Base-by-base conservation (phyloP, 768 basidiomycete species). In the Tulasnella sp. region DNA sequence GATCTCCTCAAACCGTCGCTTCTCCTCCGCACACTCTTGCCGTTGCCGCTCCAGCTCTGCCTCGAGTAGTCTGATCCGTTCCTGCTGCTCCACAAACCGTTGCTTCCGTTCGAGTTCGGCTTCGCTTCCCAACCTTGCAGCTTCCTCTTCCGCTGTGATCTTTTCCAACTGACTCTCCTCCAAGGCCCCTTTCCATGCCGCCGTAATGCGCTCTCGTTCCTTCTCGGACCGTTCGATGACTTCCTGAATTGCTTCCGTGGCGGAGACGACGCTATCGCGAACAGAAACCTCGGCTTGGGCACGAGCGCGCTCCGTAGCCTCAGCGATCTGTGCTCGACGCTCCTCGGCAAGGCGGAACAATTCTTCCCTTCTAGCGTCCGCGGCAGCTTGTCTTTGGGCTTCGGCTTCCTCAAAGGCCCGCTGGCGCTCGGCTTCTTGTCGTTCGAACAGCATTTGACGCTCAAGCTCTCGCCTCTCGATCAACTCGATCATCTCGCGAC, bases 1-100 rank as follows among this genome's bases (percentile, higher is more conserved):
- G 79, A 91, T 90, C 40, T 86, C 86, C 82, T 93, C 91, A 42
- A 89, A 86, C 16, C 90, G 86, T 75, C 88, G 85, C 79, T 89
- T 87, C 76, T 87, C 88, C 82, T 93, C 93, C 16, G 51, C 71
- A 86, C 85, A 73, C 13, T 57, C 73, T 7, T 93, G 91, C 26
- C 88, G 88, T 9, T 89, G 85, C 7, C 84, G 85, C 6, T 87
- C 86, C 7, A 93, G 84, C 80, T 94, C 91, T 5, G 89, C 89
- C 81, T 93, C 90, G 46, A 93, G 84, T 7, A 87, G 87, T 32
- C 83, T 83, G 39, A 92, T 90, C n/a, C 89, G 87, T 20, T 85
- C 85, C 37, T 89, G 55, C 37, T 81, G 80, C 73, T 77, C 72
- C 86, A 78, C 88, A 15, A 80, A 57, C 29, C 55, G 75, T 73